A percentile compares a stretch with the other conserved stretches of the same genome.
Evolutionary conservation across 2,329 filamentous ascomycete species (phyloP).

Genomic region (Didymellaceae sp.): DNA sequence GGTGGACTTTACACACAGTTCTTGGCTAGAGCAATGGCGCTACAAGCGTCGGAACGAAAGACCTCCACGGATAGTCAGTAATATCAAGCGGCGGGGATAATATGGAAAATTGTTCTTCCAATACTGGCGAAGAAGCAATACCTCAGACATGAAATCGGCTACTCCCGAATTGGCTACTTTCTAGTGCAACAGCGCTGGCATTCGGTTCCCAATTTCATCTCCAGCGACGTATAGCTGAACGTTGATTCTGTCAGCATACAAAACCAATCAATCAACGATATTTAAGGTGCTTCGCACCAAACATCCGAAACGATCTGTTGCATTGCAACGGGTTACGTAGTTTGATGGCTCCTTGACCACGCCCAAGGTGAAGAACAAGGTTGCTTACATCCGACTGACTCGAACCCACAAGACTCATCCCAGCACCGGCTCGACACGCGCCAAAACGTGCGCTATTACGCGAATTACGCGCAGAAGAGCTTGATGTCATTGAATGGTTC

Average conservation of each 20-base stretch:
- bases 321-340: slow-evolving; percentile 1
- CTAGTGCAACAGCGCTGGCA: slow-evolving; percentile 1
- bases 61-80: background rate
- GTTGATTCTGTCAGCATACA: slow-evolving; percentile 2
- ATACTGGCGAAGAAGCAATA: background rate
- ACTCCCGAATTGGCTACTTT: background rate
- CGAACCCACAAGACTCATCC: background rate
- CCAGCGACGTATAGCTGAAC: slow-evolving; percentile 8
- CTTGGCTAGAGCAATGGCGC: background rate
- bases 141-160: background rate
- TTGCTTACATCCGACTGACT: background rate
- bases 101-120: background rate
- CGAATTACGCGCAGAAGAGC: slow-evolving; percentile 16
- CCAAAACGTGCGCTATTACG: slow-evolving; percentile 16
- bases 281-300: background rate
- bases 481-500: slow-evolving; percentile 14
- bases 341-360: background rate
- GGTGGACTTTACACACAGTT: slow-evolving; percentile 1
- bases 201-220: slow-evolving; percentile 6
- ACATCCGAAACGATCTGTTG: background rate
- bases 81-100: background rate
- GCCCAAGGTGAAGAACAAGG: slow-evolving; percentile 1
- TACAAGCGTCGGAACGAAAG: background rate
- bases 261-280: slow-evolving; percentile 10
- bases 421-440: slow-evolving; percentile 3